A percentile compares a stretch with the other conserved stretches of the same genome.
phyloP scores from a whole-genome alignment of 2,329 filamentous ascomycete genomes.

The Talaromyces sp. region DNA sequence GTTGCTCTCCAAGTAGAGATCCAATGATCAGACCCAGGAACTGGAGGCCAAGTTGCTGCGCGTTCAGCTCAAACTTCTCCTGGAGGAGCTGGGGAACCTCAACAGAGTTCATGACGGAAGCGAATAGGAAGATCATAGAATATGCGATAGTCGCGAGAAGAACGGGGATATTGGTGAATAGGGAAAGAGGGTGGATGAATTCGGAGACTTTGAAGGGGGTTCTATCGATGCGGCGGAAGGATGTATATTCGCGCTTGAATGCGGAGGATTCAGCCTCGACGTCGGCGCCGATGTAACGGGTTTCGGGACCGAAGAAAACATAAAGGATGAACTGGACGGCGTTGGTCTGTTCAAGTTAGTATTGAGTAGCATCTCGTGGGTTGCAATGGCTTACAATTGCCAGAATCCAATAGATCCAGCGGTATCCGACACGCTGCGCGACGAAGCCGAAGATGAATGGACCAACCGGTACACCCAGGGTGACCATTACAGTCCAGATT shows the following conservation, averaged over 20 bases:
- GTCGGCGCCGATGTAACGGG: constrained; percentile 48
- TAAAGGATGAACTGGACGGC: constrained; percentile 58
- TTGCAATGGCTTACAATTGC: constrained; percentile 54
- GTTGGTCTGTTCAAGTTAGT: constrained; percentile 53
- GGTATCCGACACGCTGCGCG: constrained; percentile 55
- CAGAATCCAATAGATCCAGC: constrained; percentile 63
- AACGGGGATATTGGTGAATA: constrained; percentile 52
- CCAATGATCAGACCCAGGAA: constrained; percentile 62
- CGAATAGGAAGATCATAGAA: constrained; percentile 61
- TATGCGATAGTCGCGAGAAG: constrained; percentile 57
- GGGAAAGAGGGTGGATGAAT: constrained; percentile 55
- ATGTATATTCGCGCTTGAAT: constrained; percentile 49
- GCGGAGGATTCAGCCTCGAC: constrained; percentile 22
- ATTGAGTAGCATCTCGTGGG: too few species aligned
- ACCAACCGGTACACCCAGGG: constrained; percentile 49
- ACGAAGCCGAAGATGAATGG: constrained; percentile 49
- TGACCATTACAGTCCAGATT: constrained; percentile 58
- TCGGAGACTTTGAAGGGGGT: constrained; percentile 51
- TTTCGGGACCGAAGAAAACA: constrained; percentile 58
- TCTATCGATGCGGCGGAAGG: constrained; percentile 54
- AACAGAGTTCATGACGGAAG: constrained; percentile 57
- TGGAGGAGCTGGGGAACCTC: constrained; percentile 63
- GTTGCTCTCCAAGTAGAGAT: constrained; percentile 60
- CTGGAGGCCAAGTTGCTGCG: constrained; percentile 62
- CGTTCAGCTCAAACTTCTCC: constrained; percentile 58